Evolutionary conservation across 2,329 filamentous ascomycete species (phyloP).

Genomic region (Hypomyces perniciosus): DNA sequence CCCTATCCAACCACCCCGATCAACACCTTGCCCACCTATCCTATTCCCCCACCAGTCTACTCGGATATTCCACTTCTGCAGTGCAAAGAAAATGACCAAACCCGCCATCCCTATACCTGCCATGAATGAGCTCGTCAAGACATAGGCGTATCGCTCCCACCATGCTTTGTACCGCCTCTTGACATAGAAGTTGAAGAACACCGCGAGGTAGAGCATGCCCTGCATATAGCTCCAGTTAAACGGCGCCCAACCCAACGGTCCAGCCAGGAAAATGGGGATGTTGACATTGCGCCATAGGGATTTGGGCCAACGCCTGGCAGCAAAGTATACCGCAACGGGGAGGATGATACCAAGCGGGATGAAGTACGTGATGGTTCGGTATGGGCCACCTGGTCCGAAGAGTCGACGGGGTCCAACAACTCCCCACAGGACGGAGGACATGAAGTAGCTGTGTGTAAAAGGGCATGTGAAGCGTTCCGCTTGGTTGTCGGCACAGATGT

Average conservation of each 20-base stretch:
- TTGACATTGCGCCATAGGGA: slow-evolving; percentile 20
- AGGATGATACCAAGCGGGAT: slow-evolving; percentile 18
- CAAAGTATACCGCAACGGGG: slow-evolving; percentile 16
- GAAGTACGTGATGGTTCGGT: slow-evolving; percentile 15
- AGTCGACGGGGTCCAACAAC: slow-evolving; percentile 60
- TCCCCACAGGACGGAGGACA: slow-evolving; percentile 60
- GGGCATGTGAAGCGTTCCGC: slow-evolving; percentile 47
- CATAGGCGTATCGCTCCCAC: slow-evolving; percentile 26
- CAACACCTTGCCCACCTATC: slow-evolving; percentile 17
- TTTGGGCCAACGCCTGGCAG: slow-evolving; percentile 16
- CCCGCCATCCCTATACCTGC: slow-evolving; percentile 23
- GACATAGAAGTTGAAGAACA: slow-evolving; percentile 23
- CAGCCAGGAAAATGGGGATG: slow-evolving; percentile 18
- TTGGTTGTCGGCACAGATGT: slow-evolving; percentile 48
- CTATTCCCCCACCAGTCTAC: slow-evolving; percentile 22
- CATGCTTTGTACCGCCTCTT: slow-evolving; percentile 19
- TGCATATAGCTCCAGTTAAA: slow-evolving; percentile 25
- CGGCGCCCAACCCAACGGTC: slow-evolving; percentile 21
- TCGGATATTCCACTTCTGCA: slow-evolving; percentile 16
- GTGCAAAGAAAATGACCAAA: slow-evolving; percentile 22
- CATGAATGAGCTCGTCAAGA: slow-evolving; percentile 21
- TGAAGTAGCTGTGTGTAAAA: slow-evolving; percentile 48
- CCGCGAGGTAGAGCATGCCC: slow-evolving; percentile 16
- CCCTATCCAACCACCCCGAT: slow-evolving; percentile 16
- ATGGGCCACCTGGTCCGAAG: slow-evolving; percentile 34